Evolutionary conservation across 495 filamentous ascomycete genomes (phyloP), one percentile per base, ranked within the genome.

Genomic region (Neurospora sp.): DNA sequence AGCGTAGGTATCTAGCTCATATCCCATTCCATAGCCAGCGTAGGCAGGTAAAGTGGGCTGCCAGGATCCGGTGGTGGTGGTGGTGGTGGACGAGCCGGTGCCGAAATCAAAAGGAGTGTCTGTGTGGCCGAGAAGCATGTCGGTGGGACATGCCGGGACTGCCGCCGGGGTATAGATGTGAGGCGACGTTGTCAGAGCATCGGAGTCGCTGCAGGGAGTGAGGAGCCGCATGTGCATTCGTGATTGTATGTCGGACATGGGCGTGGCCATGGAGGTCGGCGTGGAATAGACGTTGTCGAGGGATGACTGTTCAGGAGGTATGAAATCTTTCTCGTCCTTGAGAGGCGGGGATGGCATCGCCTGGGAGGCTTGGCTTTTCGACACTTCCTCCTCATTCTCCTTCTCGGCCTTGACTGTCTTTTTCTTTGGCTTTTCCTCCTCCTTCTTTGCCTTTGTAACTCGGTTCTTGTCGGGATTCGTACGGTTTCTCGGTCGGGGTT

Each of bases 171-270:
- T 81, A 75, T 16, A 42, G 39, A 5, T 78, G 76, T 2, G 79
- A 73, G 7, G 78, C 42, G 54, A 37, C 18, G 7, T 77, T 70
- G 73, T 75, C 23, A 80, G 77, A n/a, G 77, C 69, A 69, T 86
- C 85, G 1, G 77, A 78, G 69, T 87, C 85, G 79, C 82, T 84
- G 78, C 79, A 81, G 2, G 85, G 85, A 0, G 85, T 87, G 38
- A 85, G 80, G 4, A 85, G 75, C 0, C 80, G 76, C 27, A 83
- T 78, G 31, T 79, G 76, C 31, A 49, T 72, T 60, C 78, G 73
- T 10, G 75, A 70, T 18, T 76, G 77, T 18, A 27, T 69, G 74
- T 44, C 54, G 74, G 72, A 80, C 60, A 23, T 76, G 71, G 70
- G 71, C 16, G 74, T 75, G 11, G 66, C 39, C 20, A 39, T 39